Percentiles rank a stretch among this genome's conserved stretches.
These are phyloP conservation scores for Penicillium subrubescens DNA, from an alignment of 495 filamentous ascomycete species.

Conservation along the genomic window DNA sequence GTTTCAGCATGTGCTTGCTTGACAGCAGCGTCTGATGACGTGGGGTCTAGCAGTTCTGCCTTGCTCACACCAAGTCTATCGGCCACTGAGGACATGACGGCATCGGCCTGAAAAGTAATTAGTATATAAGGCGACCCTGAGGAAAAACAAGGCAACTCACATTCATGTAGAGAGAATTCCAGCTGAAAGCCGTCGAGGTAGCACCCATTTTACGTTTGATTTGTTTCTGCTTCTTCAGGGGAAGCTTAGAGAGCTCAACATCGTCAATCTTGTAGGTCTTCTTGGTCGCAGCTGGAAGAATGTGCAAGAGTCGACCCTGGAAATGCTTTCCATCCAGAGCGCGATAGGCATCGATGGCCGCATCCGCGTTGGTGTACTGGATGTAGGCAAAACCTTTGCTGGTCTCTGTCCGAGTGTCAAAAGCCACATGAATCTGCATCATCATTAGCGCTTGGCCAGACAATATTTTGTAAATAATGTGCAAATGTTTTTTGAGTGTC, in stretches of 20 bases:
- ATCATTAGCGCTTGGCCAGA: slow-evolving; percentile 39
- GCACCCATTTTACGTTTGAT: slow-evolving; percentile 81
- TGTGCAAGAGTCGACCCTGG: slow-evolving; percentile 88
- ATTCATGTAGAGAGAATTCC: slow-evolving; percentile 98
- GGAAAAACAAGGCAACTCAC: slow-evolving; percentile 47
- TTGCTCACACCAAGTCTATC: slow-evolving; percentile 86
- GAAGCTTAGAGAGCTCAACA: slow-evolving; percentile 81
- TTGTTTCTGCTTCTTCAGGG: slow-evolving; percentile 89
- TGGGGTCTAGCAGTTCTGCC: slow-evolving; percentile 88
- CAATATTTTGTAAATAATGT: slow-evolving; percentile 31
- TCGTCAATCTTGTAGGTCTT: slow-evolving; percentile 82
- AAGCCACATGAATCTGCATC: slow-evolving; percentile 76
- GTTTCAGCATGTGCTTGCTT: slow-evolving; percentile 98
- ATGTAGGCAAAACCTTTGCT: slow-evolving; percentile 91
- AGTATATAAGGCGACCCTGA: slow-evolving; percentile 19
- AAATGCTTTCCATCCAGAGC: slow-evolving; percentile 78
- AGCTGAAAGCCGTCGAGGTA: slow-evolving; percentile 78
- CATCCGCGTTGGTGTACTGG: slow-evolving; percentile 66
- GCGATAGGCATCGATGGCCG: slow-evolving; percentile 76
- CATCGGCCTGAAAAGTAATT: slow-evolving; percentile 62
- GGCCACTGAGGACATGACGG: slow-evolving; percentile 88
- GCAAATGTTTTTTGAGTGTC: slow-evolving; percentile 34
- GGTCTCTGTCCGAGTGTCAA: slow-evolving; percentile 61
- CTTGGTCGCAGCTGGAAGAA: slow-evolving; percentile 79
- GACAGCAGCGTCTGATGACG: slow-evolving; percentile 87